phyloP scores from a whole-genome alignment of 1,139 yeast species.

The Blastobotrys indianensis region DNA sequence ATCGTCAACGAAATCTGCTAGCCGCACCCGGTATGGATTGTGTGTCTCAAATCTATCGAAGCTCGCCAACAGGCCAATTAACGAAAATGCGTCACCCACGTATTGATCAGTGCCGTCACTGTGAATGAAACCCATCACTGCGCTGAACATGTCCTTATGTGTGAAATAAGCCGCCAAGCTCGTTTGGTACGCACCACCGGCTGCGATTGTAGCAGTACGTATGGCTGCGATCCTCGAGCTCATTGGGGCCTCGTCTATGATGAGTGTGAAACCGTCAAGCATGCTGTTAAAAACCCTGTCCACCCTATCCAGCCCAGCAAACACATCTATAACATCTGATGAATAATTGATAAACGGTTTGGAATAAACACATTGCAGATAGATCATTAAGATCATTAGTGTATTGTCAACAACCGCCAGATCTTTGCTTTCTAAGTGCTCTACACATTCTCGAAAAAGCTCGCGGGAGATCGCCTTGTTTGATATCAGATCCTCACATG shows the following conservation, averaged over 20 bases:
- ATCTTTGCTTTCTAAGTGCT: conserved; percentile 21
- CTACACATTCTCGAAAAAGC: conserved; percentile 27
- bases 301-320: conserved; percentile 35
- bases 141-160: conserved; percentile 35
- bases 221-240: conserved; percentile 30
- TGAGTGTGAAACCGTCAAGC: conserved; percentile 24
- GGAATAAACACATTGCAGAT: conserved; percentile 28
- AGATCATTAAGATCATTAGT: conserved; percentile 25
- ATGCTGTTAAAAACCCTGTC: conserved; percentile 30
- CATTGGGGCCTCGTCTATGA: conserved; percentile 20
- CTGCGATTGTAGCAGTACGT: conserved; percentile 30
- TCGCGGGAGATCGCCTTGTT: conserved; percentile 23
- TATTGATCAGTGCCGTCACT: conserved; percentile 22
- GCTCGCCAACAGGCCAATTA: conserved; percentile 36
- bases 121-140: conserved; percentile 32
- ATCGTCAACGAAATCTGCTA: conserved; percentile 38
- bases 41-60: conserved; percentile 34
- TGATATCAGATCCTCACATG: conserved; percentile 28
- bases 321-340: conserved; percentile 30
- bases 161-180: conserved; percentile 33
- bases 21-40: conserved; percentile 35
- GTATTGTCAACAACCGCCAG: conserved; percentile 24
- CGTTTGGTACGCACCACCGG: conserved; percentile 34
- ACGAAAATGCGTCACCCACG: conserved; percentile 34
- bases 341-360: conserved; percentile 30